Base-by-base conservation (phyloP, 805 yeast species). In the Candida berthetii region DNA sequence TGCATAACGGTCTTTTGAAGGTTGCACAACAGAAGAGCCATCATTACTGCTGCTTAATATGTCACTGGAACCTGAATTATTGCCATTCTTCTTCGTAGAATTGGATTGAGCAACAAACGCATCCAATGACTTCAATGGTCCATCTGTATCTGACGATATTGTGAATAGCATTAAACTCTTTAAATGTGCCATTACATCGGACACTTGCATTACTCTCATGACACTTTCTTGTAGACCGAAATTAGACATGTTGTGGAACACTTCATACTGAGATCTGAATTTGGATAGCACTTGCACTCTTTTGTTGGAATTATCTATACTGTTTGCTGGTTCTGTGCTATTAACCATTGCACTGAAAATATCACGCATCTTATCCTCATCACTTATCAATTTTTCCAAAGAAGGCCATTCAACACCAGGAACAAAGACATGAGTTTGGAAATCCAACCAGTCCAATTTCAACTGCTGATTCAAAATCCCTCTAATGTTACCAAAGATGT, bases 131-230 rank as follows among this genome's bases (percentile, higher is more conserved):
- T 71, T 73, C 34, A 77, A 45, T 0, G 89, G 86, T 28, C 81
- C 74, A 6, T 59, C 59, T 3, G 74, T 67, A 20, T 75, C 68
- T 27, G 66, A 65, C 7, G 70, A 60, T 42, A 66, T 64, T 9
- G 85, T 72, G 49, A 70, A 77, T 10, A 70, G 65, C 78, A 85
- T 79, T 42, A 88, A 62, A 6, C 84, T 79, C 42, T 75, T 72
- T 47, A 87, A 68, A 46, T 78, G 76, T 0, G 88, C 71, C 87
- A 88, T 83, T 9, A 82, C 82, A 58, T 86, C 93, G 34, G 88
- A 74, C 4, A 85, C 76, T 58, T 85, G 91, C 63, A 87, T 61
- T 18, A 81, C 69, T 44, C 91, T 65, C 77, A 85, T 74, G 7
- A 85, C 79, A 32, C 72, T 72, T 39, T 75, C 80, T 41, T 78